These are phyloP conservation scores for Cladophialophora yegresii DNA, from an alignment of 2,329 filamentous ascomycete species.

Conservation along the genomic window DNA sequence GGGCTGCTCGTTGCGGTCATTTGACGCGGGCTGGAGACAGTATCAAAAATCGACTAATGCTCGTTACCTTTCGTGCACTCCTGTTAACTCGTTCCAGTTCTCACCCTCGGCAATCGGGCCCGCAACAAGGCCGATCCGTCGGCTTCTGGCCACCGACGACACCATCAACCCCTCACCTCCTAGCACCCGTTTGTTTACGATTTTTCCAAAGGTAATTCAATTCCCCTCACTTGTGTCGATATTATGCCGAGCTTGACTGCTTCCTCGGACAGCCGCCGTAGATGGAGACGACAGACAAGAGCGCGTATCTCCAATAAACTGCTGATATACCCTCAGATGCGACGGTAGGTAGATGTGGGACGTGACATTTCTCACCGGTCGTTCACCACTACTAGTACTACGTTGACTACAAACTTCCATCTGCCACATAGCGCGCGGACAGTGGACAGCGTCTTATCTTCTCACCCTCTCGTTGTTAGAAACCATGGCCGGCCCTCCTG, in stretches of 20 bases:
- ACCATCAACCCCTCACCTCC: background rate
- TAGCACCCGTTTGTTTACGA: background rate
- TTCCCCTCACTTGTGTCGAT: conserved; percentile 5
- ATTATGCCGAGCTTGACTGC: conserved; percentile 6
- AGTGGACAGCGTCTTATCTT: background rate
- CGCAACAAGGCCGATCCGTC: conserved; percentile 6
- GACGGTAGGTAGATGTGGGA: background rate
- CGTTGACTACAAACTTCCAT: no score
- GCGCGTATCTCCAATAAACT: conserved; percentile 11
- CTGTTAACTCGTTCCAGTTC: background rate
- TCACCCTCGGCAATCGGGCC: conserved; percentile 5
- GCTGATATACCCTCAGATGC: background rate
- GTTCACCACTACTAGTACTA: no score
- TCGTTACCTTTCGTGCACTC: background rate
- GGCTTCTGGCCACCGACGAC: background rate
- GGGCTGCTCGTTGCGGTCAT: background rate
- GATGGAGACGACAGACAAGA: background rate
- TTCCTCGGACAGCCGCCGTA: conserved; percentile 2
- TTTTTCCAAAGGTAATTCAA: background rate
- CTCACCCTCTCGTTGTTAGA: background rate
- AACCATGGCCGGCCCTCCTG: conserved; percentile 34
- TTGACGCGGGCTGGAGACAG: background rate
- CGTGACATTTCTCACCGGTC: background rate
- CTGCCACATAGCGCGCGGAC: background rate
- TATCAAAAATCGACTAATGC: background rate